phyloP scores from a whole-genome alignment of 2,329 filamentous ascomycete genomes.

The Nothomitra cinnamomea region DNA sequence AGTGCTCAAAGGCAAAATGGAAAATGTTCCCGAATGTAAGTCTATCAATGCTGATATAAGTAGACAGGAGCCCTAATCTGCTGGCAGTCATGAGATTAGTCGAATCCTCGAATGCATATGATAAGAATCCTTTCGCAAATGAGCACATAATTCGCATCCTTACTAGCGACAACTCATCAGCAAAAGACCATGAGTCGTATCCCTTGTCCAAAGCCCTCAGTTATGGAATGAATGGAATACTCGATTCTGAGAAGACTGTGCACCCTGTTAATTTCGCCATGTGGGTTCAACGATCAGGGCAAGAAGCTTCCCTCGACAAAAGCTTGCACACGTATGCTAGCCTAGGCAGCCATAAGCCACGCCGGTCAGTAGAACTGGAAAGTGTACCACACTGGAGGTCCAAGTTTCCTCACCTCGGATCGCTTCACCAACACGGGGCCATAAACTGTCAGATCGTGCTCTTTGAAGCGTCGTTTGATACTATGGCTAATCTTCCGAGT shows the following conservation, averaged over 20 bases:
- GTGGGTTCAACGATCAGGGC: slow-evolving; percentile 25
- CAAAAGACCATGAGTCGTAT: background rate
- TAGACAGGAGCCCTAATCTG: slow-evolving; percentile 3
- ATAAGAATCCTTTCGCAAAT: slow-evolving; percentile 1
- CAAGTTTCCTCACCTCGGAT: slow-evolving; percentile 24
- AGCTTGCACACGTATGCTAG: slow-evolving; percentile 28
- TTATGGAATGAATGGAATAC: background rate
- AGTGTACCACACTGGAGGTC: slow-evolving; percentile 23
- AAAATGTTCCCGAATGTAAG: slow-evolving; percentile 34
- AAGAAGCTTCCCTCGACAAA: slow-evolving; percentile 20
- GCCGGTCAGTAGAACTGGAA: slow-evolving; percentile 23
- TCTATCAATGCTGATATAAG: slow-evolving; percentile 5
- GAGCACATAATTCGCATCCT: background rate
- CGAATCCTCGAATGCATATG: background rate
- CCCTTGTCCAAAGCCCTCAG: background rate
- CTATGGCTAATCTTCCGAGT: slow-evolving; percentile 27
- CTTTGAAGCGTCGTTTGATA: slow-evolving; percentile 25
- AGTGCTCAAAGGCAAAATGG: slow-evolving; percentile 39
- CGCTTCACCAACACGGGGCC: slow-evolving; percentile 20
- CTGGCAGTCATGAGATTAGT: slow-evolving; percentile 17
- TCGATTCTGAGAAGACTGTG: slow-evolving; percentile 10
- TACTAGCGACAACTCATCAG: background rate
- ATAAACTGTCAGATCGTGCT: slow-evolving; percentile 26
- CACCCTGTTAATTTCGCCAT: slow-evolving; percentile 27
- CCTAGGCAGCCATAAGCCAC: slow-evolving; percentile 22